These are phyloP conservation scores for Trichoderma simmonsii DNA, from an alignment of 2,329 filamentous ascomycete species.

Conservation along the genomic window DNA sequence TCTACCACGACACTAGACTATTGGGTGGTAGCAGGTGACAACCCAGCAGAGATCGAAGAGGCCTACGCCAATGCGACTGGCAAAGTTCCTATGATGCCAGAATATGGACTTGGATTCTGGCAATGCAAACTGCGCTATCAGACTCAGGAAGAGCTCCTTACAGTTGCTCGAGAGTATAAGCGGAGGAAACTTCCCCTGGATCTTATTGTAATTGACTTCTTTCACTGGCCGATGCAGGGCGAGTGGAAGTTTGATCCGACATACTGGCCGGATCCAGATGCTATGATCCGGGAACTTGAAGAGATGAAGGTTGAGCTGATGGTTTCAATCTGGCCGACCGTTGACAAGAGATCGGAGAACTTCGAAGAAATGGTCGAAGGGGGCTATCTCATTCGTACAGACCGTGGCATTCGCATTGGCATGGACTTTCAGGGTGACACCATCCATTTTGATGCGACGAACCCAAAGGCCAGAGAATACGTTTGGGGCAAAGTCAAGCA, in stretches of 20 bases:
- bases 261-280: conserved; percentile 64
- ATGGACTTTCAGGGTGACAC: background rate
- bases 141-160: background rate
- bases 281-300: conserved; percentile 48
- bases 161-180: background rate
- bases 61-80: background rate
- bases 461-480: background rate
- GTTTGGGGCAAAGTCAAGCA: background rate
- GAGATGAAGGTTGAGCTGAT: background rate
- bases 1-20: background rate
- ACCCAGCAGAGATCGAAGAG: background rate
- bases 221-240: conserved; percentile 65
- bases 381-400: background rate
- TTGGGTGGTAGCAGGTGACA: background rate
- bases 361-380: background rate
- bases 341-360: background rate
- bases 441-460: background rate
- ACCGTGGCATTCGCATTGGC: background rate
- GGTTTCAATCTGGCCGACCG: background rate
- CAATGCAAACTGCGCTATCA: background rate
- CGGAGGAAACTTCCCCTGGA: conserved; percentile 43
- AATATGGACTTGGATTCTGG: background rate
- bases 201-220: conserved; percentile 65
- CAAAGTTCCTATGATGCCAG: background rate
- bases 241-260: conserved; percentile 65